phyloP scores from a whole-genome alignment of 1,284 basidiomycete species.

The Omphalotus olearius region DNA sequence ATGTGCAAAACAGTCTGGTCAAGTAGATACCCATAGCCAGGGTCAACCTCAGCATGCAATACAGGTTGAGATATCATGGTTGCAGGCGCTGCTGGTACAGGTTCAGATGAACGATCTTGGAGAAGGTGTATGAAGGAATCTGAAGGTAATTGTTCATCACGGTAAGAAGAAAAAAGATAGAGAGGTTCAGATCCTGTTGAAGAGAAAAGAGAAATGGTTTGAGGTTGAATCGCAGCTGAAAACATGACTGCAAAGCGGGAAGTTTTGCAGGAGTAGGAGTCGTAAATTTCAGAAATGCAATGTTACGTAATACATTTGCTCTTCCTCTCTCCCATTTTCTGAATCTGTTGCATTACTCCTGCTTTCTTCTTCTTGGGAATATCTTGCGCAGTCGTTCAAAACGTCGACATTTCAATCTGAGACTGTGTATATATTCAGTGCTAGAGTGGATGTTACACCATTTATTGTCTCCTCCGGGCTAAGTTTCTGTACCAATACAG shows the following conservation, averaged over 20 bases:
- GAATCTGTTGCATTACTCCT: no score
- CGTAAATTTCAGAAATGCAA: no score
- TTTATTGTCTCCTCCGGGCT: no score
- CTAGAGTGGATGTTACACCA: no score
- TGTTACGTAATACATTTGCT: no score
- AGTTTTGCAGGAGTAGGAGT: no score
- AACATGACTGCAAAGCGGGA: conserved; percentile 37
- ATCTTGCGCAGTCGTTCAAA: no score
- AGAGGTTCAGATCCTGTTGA: conserved; percentile 67
- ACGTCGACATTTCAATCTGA: no score
- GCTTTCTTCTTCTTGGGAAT: no score
- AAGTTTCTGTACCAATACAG: no score
- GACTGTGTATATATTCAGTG: no score
- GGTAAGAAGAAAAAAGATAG: conserved; percentile 49
- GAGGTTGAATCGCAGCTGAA: conserved; percentile 53
- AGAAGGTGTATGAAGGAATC: conserved; percentile 69
- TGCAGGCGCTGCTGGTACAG: conserved; percentile 41
- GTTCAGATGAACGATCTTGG: conserved; percentile 55
- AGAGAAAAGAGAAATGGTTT: conserved; percentile 72
- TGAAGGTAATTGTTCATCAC: conserved; percentile 49
- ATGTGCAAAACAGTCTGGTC: conserved; percentile 77
- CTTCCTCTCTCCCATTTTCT: no score
- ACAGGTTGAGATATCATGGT: conserved; percentile 38
- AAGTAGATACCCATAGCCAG: conserved; percentile 29
- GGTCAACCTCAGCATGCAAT: conserved; percentile 18